Evolutionary conservation across 768 basidiomycete species (phyloP).

Genomic region (Rhizopogon rudus): DNA sequence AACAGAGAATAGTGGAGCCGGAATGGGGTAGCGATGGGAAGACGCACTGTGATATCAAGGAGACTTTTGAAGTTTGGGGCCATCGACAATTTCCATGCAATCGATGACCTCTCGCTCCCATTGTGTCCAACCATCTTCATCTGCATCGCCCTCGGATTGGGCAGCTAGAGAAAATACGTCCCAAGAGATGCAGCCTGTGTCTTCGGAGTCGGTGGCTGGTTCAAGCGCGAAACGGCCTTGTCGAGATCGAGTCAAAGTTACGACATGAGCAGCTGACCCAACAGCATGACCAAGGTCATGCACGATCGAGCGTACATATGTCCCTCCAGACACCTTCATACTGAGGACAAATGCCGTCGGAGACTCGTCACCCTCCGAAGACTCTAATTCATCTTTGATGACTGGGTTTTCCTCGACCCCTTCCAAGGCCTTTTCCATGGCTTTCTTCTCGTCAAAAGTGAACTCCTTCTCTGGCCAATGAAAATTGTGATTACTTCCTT

Average conservation of each 20-base stretch:
- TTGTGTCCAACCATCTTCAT: conserved; percentile 60
- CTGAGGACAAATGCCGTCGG: conserved; percentile 82
- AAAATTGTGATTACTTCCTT: conserved; percentile 69
- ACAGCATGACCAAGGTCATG: conserved; percentile 86
- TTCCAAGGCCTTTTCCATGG: conserved; percentile 61
- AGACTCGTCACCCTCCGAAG: conserved; percentile 24
- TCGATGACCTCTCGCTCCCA: conserved; percentile 86
- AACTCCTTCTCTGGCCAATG: conserved; percentile 72
- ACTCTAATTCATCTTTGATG: conserved; percentile 30
- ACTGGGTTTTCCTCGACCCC: conserved; percentile 36
- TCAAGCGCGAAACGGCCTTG: conserved; percentile 77
- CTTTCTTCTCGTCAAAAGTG: conserved; percentile 60
- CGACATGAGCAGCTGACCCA: conserved; percentile 90
- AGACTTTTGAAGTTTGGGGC: conserved; percentile 9
- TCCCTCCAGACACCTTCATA: conserved; percentile 95
- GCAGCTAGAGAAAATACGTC: conserved; percentile 63
- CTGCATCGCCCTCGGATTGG: conserved; percentile 45
- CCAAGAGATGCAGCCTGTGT: conserved; percentile 67
- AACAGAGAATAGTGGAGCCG: neutral
- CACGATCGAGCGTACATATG: conserved; percentile 93
- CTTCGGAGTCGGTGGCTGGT: conserved; percentile 41
- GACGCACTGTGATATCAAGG: neutral
- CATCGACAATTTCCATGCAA: conserved; percentile 53
- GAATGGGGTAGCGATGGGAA: neutral
- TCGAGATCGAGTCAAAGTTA: conserved; percentile 81